Evolutionary conservation across 2,329 filamentous ascomycete species (phyloP).

Genomic region (Diaporthe citriasiana): DNA sequence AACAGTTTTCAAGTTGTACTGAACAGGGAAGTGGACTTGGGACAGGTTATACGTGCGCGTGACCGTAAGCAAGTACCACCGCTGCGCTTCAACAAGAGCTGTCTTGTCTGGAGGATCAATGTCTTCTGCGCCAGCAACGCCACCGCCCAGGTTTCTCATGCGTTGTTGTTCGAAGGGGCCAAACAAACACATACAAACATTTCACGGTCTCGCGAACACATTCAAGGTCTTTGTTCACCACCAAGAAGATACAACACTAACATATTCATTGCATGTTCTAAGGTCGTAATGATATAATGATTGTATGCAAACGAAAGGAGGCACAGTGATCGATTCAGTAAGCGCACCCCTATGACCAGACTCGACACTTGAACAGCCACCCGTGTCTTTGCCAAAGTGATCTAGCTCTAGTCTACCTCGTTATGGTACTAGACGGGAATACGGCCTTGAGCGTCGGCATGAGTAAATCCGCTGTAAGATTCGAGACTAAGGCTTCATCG

Average conservation of each 20-base stretch:
- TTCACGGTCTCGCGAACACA: background rate
- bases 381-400: background rate
- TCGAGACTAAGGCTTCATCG: fast-evolving
- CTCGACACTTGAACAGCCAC: background rate
- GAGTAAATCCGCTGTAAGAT: background rate
- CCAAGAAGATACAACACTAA: background rate
- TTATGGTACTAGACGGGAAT: fast-evolving
- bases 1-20: background rate
- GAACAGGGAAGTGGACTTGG: background rate
- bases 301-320: background rate
- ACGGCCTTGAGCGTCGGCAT: background rate
- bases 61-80: background rate
- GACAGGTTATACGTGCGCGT: background rate
- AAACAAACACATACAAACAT: background rate
- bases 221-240: background rate
- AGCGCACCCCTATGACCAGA: too few relatives aligned
- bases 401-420: too few relatives aligned
- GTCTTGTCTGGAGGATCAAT: background rate
- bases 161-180: background rate
- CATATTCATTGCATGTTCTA: background rate
- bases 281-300: too few relatives aligned
- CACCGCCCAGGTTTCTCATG: background rate
- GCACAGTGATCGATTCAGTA: background rate
- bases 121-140: background rate
- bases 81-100: background rate